Evolutionary conservation across 345 rosid species (phyloP).

Genomic region (Ceriops zippeliana): DNA sequence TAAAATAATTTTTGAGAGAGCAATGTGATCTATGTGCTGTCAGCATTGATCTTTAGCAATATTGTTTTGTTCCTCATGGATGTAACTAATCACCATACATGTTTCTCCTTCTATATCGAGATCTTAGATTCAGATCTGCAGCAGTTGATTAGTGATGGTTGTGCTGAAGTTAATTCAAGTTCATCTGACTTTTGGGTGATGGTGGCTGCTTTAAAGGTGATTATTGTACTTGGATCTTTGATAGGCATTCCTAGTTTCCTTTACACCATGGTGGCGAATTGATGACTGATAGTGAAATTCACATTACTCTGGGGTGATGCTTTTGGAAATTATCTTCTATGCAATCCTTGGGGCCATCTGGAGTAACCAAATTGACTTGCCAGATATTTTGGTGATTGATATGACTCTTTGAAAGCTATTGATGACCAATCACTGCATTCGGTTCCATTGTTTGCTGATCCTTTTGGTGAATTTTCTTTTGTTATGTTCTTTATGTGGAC

Average conservation of each 20-base stretch:
- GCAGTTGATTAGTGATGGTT: conserved; percentile 56
- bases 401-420: not conserved
- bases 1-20: no score
- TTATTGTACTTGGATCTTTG: conserved; percentile 17
- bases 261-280: not conserved
- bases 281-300: not conserved
- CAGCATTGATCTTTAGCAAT: not conserved
- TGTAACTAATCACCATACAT: conserved; percentile 4
- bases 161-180: conserved; percentile 53
- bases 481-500: not conserved
- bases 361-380: not conserved
- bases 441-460: not conserved
- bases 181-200: conserved; percentile 97
- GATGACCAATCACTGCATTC: not conserved
- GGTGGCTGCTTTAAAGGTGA: conserved; percentile 94
- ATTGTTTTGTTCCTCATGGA: conserved; percentile 4
- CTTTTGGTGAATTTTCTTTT: not conserved
- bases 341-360: not conserved
- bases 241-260: not conserved
- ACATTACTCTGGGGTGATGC: not conserved
- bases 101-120: not conserved
- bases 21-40: not conserved
- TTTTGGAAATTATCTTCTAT: conserved; percentile 5
- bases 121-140: conserved; percentile 60
- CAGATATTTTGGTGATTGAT: not conserved